Percentiles rank a stretch among this genome's conserved stretches.
Conservation (phyloP, 2,329 filamentous ascomycete genomes). For the Alternaria longipes region DNA sequence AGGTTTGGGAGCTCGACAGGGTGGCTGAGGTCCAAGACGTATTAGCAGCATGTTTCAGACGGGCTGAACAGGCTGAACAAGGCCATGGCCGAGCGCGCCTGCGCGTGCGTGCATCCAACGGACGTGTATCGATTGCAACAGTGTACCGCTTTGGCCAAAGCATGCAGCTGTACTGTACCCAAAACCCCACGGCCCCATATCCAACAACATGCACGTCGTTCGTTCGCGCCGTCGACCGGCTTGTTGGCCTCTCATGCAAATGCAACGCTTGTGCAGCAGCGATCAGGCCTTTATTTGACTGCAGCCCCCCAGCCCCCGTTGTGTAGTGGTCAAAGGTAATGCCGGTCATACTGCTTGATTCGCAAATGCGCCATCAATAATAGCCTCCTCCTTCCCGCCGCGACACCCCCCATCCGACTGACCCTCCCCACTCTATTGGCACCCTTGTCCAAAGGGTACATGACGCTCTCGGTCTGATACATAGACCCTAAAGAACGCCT, state of each 20-base stretch:
- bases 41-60: conserved; percentile 24
- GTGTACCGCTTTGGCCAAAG: conserved; percentile 18
- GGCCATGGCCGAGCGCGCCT: conserved; percentile 21
- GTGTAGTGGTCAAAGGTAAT: conserved; percentile 9
- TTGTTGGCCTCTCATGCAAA: conserved; percentile 10
- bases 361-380: conserved; percentile 21
- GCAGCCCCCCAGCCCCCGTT: conserved; percentile 5
- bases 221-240: conserved; percentile 4
- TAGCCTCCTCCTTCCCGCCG: conserved; percentile 14
- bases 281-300: conserved; percentile 13
- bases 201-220: conserved; percentile 11
- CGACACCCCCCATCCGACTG: conserved; percentile 6
- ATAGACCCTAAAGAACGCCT: conserved; percentile 15
- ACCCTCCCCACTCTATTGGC: conserved; percentile 12
- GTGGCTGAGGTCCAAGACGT: conserved; percentile 8
- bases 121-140: conserved; percentile 25
- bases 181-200: conserved; percentile 8
- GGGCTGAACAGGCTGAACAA: conserved; percentile 14
- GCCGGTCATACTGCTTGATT: conserved; percentile 20
- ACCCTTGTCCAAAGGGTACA: conserved; percentile 14
- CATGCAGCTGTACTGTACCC: conserved; percentile 15
- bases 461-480: conserved; percentile 17
- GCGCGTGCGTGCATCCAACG: conserved; percentile 16
- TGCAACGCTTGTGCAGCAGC: conserved; percentile 14
- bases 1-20: conserved; percentile 1